Percentiles rank a stretch among this genome's conserved stretches.
phyloP scores from a whole-genome alignment of 257 asterid genomes.

The Avicennia marina region DNA sequence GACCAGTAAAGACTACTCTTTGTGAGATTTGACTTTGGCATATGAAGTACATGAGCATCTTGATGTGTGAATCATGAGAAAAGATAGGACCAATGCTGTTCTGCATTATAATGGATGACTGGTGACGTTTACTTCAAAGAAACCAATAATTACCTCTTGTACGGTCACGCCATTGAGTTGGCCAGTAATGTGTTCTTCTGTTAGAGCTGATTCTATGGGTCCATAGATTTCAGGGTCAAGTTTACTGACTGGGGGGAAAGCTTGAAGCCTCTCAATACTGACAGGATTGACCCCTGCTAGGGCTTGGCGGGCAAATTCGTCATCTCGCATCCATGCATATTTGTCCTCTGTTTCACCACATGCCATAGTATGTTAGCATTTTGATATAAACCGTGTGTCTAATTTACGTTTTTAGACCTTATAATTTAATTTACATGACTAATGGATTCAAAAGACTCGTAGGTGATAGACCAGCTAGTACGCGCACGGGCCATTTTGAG shows the following conservation, averaged over 20 bases:
- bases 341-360: constrained; percentile 63
- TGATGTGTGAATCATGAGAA: too few relatives aligned
- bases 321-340: constrained; percentile 91
- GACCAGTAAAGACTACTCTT: too few relatives aligned
- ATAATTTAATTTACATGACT: neutral
- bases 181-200: constrained; percentile 71
- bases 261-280: constrained; percentile 64
- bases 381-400: too few relatives aligned
- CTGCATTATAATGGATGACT: too few relatives aligned
- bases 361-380: too few relatives aligned
- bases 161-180: constrained; percentile 79
- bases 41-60: too few relatives aligned
- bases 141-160: constrained; percentile 59
- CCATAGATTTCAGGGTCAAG: constrained; percentile 80
- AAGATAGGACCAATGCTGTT: too few relatives aligned
- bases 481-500: too few relatives aligned
- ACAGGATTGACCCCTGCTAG: constrained; percentile 93
- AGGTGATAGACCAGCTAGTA: too few relatives aligned
- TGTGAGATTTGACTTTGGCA: too few relatives aligned
- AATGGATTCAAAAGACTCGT: neutral
- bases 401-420: too few relatives aligned
- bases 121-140: too few relatives aligned
- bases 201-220: constrained; percentile 76
- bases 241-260: constrained; percentile 77
- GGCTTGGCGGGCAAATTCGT: constrained; percentile 89